Evolutionary conservation across 208 protist genomes (phyloP), one percentile per base, ranked within the genome.

Genomic region (Kentomonas sorsogonicus): DNA sequence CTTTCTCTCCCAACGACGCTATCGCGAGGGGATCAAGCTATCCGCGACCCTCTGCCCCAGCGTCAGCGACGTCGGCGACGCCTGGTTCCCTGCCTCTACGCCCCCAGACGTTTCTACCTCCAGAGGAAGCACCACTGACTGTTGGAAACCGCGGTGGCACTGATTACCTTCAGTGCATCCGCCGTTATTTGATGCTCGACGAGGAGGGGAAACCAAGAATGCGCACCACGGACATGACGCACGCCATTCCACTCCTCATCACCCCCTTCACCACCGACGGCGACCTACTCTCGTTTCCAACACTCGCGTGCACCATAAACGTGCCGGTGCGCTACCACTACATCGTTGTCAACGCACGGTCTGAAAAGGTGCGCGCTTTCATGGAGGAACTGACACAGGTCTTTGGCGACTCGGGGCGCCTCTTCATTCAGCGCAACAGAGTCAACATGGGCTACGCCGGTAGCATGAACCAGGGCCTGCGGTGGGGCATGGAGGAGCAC

Each of bases 171-270:
- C n/a, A n/a, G 40, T 71, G 65, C 58, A 65, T 71, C 23, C 57
- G 53, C 1, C 53, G 44, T 22, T 60, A 56, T 40, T 53, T 71
- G 18, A 56, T 56, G 52, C 40, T 71, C 0, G 53, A 71, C 46
- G 47, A 50, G 30, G 10, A 3, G 22, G 59, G 59, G 3, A 31
- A 23, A 2, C 59, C 65, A n/a, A 22, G 53, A n/a, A 36, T 41
- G 15, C 31, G 36, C 20, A 45, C 60, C 18, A 39, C 52, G 47
- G 33, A 53, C 7, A 71, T 71, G 58, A 15, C 7, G 41, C 23
- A 57, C 33, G 73, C 60, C 9, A 67, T 79, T 43, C 73, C 73
- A 25, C 39, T 79, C 29, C 56, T 79, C 34, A 66, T 79, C 33
- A 66, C 63, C 20, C 73, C 73, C 25, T 55, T 79, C 30, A 75